These are phyloP conservation scores for Colletotrichum paranaense DNA, from an alignment of 2,329 filamentous ascomycete genomes.

Conservation along the genomic window DNA sequence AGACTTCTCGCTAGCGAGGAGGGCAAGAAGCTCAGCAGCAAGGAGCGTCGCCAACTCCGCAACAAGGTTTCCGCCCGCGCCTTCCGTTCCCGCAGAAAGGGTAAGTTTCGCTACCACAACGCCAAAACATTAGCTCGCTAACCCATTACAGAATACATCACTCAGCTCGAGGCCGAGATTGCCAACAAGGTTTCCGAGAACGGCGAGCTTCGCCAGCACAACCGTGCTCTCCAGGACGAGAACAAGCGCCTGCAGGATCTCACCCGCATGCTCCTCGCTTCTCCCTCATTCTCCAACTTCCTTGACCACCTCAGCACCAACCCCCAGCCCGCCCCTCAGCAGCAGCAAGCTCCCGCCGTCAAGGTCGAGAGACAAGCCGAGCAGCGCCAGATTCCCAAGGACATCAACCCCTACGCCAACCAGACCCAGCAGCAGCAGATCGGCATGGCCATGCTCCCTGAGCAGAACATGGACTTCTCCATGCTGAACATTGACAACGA, in stretches of 20 bases:
- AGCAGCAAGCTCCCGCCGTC: constrained; percentile 48
- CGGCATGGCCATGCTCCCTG: constrained; percentile 85
- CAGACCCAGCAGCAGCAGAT: constrained; percentile 73
- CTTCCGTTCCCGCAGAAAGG: constrained; percentile 98
- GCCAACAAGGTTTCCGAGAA: constrained; percentile 86
- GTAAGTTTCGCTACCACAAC: constrained; percentile 63
- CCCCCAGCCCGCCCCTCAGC: constrained; percentile 57
- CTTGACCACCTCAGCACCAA: constrained; percentile 77
- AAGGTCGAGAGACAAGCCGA: constrained; percentile 42
- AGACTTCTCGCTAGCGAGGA: constrained; percentile 93
- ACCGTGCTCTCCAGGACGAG: constrained; percentile 84
- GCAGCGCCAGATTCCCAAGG: constrained; percentile 66
- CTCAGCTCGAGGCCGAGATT: constrained; percentile 91
- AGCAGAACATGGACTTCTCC: constrained; percentile 80
- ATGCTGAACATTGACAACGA: constrained; percentile 71
- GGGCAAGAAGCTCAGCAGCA: constrained; percentile 98
- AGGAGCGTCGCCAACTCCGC: constrained; percentile 94
- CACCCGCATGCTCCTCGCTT: constrained; percentile 84
- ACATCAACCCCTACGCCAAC: constrained; percentile 70
- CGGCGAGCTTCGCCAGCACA: constrained; percentile 82
- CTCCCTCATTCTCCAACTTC: constrained; percentile 85
- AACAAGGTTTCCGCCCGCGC: constrained; percentile 99
- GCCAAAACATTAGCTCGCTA: constrained; percentile 16
- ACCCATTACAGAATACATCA: constrained; percentile 83
- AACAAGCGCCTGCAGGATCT: constrained; percentile 83